Base-by-base conservation (phyloP, 257 asterid genomes). In the Jaltomata sinuosa region DNA sequence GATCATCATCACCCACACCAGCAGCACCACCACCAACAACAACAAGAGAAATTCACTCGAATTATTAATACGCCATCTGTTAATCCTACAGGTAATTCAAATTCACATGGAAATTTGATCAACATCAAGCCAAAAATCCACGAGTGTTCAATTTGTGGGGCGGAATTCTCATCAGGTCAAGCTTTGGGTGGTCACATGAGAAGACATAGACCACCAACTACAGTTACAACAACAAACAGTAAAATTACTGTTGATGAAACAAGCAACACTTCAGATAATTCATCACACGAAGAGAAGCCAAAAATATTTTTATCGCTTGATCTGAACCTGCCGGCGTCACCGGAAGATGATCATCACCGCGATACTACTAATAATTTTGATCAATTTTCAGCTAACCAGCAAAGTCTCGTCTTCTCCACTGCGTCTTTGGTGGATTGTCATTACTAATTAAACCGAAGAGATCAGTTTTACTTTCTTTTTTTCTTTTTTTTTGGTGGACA, bases 181-280 rank as follows among this genome's bases (percentile, higher is more conserved):
- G 85, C 85, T 42, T 67, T 83, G 67, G 85, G 85, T 40, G 85
- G 85, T 18, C 85, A 83, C 25, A 83, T 83, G 85, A 49, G 85
- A 55, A 47, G 85, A 72, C 85, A 83, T 55, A 83, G 85, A 72
- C 85, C 85, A 40, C 64, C 79, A 15, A 38, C 80, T 72, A 83
- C 34, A 53, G 25, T 80, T n/a, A 38, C 85, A 52, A 9, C 85
- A 34, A 54, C 85, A 52, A 15, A 47, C 45, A 69, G 77, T 9
- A 81, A 81, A 47, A 34, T 45, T 42, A 40, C 42, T 11, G 59
- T 52, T 59, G 77, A 22, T 36, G 84, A 82, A 47, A 57, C 53
- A 2, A 71, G 84, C 57, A 47, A 57, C 29, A 49, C 29, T 77
- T 77, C 84, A 34, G 79, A 62, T 27, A 27, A 62, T 34, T 45